phyloP scores from a whole-genome alignment of 2,329 filamentous ascomycete species.

The Alternaria brassicicola region DNA sequence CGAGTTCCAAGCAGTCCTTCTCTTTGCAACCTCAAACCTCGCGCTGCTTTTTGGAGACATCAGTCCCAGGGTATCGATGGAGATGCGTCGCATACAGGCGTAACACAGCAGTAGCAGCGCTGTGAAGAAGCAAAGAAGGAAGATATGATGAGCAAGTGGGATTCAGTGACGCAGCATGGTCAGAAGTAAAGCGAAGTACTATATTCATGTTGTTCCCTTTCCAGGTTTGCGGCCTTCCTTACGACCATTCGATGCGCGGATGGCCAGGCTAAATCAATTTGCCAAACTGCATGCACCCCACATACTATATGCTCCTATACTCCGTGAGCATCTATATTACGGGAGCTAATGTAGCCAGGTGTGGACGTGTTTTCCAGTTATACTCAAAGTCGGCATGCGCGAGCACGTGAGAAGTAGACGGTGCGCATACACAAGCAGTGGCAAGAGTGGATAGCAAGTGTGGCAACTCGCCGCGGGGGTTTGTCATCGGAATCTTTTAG shows the following conservation, averaged over 20 bases:
- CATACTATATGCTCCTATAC: constrained; percentile 8
- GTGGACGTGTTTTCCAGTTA: neutral
- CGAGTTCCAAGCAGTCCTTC: constrained; percentile 27
- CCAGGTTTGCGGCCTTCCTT: neutral
- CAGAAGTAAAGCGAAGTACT: constrained; percentile 15
- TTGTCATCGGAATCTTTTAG: constrained; percentile 17
- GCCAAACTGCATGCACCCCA: constrained; percentile 26
- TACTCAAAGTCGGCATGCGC: neutral
- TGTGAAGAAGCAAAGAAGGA: neutral
- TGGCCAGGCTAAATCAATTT: constrained; percentile 38
- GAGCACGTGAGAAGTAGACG: constrained; percentile 20
- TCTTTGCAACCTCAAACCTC: constrained; percentile 26
- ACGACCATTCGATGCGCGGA: neutral
- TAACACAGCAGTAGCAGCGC: neutral
- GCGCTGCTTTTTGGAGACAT: constrained; percentile 24
- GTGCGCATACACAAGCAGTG: constrained; percentile 4
- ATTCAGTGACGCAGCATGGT: constrained; percentile 2
- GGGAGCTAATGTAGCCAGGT: neutral
- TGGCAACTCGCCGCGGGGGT: constrained; percentile 33
- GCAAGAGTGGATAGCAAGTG: constrained; percentile 19
- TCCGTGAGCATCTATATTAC: neutral
- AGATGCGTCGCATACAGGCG: constrained; percentile 35
- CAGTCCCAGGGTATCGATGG: constrained; percentile 38
- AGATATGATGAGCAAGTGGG: neutral
- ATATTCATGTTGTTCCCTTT: constrained; percentile 30